Evolutionary conservation across 2,329 filamentous ascomycete species (phyloP).

Genomic region (Rutstroemia sp.): DNA sequence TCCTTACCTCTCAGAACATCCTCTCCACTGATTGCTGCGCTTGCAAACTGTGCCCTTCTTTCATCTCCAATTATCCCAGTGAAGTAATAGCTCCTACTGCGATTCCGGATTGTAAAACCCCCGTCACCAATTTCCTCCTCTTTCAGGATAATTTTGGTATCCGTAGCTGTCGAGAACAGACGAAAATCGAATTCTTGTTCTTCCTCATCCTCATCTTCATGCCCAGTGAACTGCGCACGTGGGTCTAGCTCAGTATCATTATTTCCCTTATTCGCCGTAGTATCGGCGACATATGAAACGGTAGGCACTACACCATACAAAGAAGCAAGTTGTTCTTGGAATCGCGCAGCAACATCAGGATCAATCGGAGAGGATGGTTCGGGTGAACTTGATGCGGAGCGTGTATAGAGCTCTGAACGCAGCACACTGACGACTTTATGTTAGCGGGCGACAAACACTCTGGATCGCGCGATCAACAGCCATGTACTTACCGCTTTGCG

Average conservation of each 20-base stretch:
- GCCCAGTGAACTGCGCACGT: slow-evolving; percentile 1
- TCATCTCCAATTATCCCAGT: slow-evolving; percentile 32
- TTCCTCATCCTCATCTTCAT: slow-evolving; percentile 18
- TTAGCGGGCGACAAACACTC: slow-evolving; percentile 4
- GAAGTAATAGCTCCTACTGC: slow-evolving; percentile 45
- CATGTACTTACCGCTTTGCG: slow-evolving; percentile 40
- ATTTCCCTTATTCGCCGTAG: slow-evolving; percentile 18
- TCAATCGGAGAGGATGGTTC: slow-evolving; percentile 21
- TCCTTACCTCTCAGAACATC: slow-evolving; percentile 40
- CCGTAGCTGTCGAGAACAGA: slow-evolving; percentile 39
- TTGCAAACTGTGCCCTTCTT: slow-evolving; percentile 34
- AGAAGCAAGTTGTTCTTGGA: slow-evolving; percentile 19
- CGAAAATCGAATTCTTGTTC: slow-evolving; percentile 47
- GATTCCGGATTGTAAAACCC: slow-evolving; percentile 33
- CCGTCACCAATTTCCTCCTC: slow-evolving; percentile 34
- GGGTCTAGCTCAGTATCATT: slow-evolving; percentile 12
- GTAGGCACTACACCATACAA: slow-evolving; percentile 20
- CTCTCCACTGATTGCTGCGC: slow-evolving; percentile 45
- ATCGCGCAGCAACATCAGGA: slow-evolving; percentile 11
- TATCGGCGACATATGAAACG: background rate
- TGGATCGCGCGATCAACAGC: background rate
- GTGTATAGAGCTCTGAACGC: slow-evolving; percentile 43
- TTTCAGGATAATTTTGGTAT: slow-evolving; percentile 42
- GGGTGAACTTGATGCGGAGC: slow-evolving; percentile 18
- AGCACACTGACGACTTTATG: slow-evolving; percentile 37